These are phyloP conservation scores for Diaporthe eres DNA, from an alignment of 2,329 filamentous ascomycete species.

Conservation along the genomic window DNA sequence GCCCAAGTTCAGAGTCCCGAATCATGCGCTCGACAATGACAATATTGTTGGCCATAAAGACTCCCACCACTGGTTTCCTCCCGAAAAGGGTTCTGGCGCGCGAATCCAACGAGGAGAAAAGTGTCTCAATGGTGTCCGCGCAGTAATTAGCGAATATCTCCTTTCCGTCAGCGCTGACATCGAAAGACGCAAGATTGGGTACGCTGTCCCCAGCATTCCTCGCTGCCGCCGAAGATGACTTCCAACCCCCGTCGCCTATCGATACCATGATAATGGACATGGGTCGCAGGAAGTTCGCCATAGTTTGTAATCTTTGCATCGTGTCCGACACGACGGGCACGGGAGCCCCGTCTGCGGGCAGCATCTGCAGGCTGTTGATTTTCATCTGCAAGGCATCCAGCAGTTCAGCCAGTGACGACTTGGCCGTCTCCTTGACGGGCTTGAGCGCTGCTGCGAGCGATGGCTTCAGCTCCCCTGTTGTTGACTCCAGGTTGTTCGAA, in stretches of 20 bases:
- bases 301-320: constrained; percentile 87
- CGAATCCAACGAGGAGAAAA: constrained; percentile 81
- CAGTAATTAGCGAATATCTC: constrained; percentile 93
- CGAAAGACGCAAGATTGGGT: constrained; percentile 82
- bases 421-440: constrained; percentile 92
- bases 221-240: constrained; percentile 62
- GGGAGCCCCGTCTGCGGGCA: constrained; percentile 84
- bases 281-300: constrained; percentile 88
- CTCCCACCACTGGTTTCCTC: constrained; percentile 83
- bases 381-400: constrained; percentile 86
- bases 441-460: constrained; percentile 88
- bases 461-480: constrained; percentile 87
- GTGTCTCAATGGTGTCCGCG: constrained; percentile 86
- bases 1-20: constrained; percentile 81
- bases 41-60: constrained; percentile 92
- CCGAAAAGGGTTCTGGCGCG: constrained; percentile 82
- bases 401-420: constrained; percentile 85
- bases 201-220: constrained; percentile 73
- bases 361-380: constrained; percentile 72
- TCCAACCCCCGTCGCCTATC: constrained; percentile 94
- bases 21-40: constrained; percentile 89
- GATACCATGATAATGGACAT: constrained; percentile 93
- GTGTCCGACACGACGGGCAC: constrained; percentile 85
- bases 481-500: constrained; percentile 83
- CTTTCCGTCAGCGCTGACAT: constrained; percentile 89